phyloP scores from a whole-genome alignment of 2,329 filamentous ascomycete genomes.

The Diaporthe citri region DNA sequence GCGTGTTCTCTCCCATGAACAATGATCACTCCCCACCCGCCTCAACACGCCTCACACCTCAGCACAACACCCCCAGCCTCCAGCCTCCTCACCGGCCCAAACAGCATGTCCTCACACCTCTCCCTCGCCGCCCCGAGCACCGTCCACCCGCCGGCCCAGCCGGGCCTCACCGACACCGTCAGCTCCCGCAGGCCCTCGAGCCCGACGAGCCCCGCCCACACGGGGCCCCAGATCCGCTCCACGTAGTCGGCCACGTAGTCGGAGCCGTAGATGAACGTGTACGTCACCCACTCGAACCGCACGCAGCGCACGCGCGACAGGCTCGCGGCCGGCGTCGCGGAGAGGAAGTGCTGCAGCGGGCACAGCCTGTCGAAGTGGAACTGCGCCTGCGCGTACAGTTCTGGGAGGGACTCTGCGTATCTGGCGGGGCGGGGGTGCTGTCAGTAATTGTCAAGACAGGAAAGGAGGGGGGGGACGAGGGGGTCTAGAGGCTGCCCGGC shows the following conservation, averaged over 20 bases:
- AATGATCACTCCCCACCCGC: background rate
- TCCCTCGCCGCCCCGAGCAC: conserved; percentile 16
- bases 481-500: background rate
- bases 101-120: conserved; percentile 15
- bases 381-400: conserved; percentile 15
- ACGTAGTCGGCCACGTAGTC: conserved; percentile 20
- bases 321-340: background rate
- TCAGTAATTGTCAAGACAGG: background rate
- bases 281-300: conserved; percentile 25
- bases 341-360: conserved; percentile 25
- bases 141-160: conserved; percentile 12
- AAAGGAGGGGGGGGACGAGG: too few species aligned
- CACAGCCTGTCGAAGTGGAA: conserved; percentile 26
- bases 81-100: conserved; percentile 15
- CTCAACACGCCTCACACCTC: conserved; percentile 21
- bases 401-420: background rate
- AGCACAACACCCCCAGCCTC: conserved; percentile 1
- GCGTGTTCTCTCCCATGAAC: too few species aligned
- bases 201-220: background rate
- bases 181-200: conserved; percentile 13
- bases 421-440: background rate
- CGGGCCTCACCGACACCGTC: background rate
- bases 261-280: conserved; percentile 28
- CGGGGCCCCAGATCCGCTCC: conserved; percentile 13
- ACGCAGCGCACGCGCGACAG: background rate